phyloP scores from a whole-genome alignment of 2,329 filamentous ascomycete species.

The Trichoderma sp. region DNA sequence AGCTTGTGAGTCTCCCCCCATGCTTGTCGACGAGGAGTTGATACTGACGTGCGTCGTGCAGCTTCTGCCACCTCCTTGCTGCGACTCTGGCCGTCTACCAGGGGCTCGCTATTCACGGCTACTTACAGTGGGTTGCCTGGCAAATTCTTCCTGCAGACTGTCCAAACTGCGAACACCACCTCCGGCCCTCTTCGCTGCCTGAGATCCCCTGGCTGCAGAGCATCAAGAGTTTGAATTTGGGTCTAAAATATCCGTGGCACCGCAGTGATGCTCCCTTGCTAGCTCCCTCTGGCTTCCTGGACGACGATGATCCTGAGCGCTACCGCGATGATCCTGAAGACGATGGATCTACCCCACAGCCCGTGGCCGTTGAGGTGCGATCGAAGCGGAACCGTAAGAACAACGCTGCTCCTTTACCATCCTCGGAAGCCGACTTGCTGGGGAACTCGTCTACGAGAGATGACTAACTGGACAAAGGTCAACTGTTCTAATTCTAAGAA shows the following conservation, averaged over 20 bases:
- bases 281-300: slow-evolving; percentile 28
- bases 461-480: slow-evolving; percentile 17
- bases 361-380: slow-evolving; percentile 31
- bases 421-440: slow-evolving; percentile 7
- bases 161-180: slow-evolving; percentile 43
- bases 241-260: slow-evolving; percentile 25
- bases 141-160: slow-evolving; percentile 44
- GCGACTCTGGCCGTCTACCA: slow-evolving; percentile 43
- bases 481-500: background rate
- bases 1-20: slow-evolving; percentile 41
- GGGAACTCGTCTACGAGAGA: background rate
- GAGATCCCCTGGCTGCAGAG: slow-evolving; percentile 40
- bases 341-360: slow-evolving; percentile 18
- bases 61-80: slow-evolving; percentile 43
- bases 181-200: slow-evolving; percentile 42
- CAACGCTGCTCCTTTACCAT: slow-evolving; percentile 29
- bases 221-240: slow-evolving; percentile 25
- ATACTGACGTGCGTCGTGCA: slow-evolving; percentile 26
- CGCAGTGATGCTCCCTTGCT: slow-evolving; percentile 30
- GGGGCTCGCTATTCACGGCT: slow-evolving; percentile 43
- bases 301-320: slow-evolving; percentile 31
- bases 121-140: slow-evolving; percentile 45
- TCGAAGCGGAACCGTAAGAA: slow-evolving; percentile 31
- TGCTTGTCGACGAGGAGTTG: background rate
- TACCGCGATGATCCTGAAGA: slow-evolving; percentile 34